phyloP scores from a whole-genome alignment of 2,329 filamentous ascomycete genomes.

The Setomelanomma holmii region DNA sequence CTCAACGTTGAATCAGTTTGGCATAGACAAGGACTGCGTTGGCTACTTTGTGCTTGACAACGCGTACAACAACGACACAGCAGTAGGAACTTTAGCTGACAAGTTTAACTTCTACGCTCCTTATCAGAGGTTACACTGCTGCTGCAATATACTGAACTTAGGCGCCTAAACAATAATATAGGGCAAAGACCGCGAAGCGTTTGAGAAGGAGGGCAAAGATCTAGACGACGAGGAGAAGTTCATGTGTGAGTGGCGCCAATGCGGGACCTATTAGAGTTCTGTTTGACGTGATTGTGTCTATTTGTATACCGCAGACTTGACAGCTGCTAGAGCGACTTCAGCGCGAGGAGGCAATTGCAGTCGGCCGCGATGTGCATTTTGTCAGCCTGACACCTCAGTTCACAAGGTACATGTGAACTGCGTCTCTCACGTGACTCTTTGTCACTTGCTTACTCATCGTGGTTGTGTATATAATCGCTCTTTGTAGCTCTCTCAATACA shows the following conservation, averaged over 20 bases:
- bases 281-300: neutral
- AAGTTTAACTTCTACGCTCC: too few species aligned
- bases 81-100: too few species aligned
- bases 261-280: neutral
- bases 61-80: too few species aligned
- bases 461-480: too few species aligned
- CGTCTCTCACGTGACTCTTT: too few species aligned
- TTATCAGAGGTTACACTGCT: constrained; percentile 9
- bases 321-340: neutral
- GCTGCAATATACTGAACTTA: constrained; percentile 7
- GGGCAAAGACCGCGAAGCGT: constrained; percentile 2
- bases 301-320: neutral
- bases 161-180: constrained; percentile 4
- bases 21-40: too few species aligned
- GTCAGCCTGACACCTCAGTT: too few species aligned
- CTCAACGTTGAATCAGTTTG: constrained; percentile 8
- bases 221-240: neutral
- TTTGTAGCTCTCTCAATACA: too few species aligned
- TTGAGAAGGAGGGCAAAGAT: neutral
- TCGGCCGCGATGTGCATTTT: constrained; percentile 3
- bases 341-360: constrained; percentile 4
- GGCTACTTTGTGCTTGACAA: too few species aligned
- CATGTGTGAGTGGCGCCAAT: neutral
- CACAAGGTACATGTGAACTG: too few species aligned
- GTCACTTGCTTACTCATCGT: too few species aligned